These are phyloP conservation scores for Trifolium pratense DNA, from an alignment of 306 rosid species.

Conservation along the genomic window DNA sequence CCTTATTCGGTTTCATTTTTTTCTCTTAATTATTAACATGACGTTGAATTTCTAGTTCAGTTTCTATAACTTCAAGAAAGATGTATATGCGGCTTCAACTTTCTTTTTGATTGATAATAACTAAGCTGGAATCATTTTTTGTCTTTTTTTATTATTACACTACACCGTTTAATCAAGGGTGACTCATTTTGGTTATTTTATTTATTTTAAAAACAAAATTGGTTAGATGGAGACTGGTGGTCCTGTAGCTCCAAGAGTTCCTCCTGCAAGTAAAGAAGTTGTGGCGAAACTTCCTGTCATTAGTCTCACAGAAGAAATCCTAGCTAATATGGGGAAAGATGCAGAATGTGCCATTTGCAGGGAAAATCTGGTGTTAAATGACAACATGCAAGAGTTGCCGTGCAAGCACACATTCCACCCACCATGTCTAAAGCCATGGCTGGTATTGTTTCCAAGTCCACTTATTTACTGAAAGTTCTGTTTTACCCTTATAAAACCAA, in stretches of 20 bases:
- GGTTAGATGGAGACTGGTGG: constrained; percentile 59
- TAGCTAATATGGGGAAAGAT: constrained; percentile 72
- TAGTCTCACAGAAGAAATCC: constrained; percentile 69
- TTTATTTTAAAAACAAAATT: not conserved
- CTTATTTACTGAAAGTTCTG: constrained; percentile 3
- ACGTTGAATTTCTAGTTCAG: constrained; percentile 34
- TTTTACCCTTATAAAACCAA: constrained; percentile 20
- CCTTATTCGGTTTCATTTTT: not conserved
- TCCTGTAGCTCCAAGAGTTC: constrained; percentile 65
- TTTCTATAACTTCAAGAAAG: constrained; percentile 23
- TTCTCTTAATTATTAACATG: constrained; percentile 1
- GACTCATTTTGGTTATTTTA: not conserved
- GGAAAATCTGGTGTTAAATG: constrained; percentile 74
- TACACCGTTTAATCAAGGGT: constrained; percentile 27
- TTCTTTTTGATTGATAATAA: no score
- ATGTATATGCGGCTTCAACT: constrained; percentile 1
- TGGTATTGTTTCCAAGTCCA: constrained; percentile 56
- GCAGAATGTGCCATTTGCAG: constrained; percentile 89
- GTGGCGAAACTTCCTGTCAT: constrained; percentile 87
- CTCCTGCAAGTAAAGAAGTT: constrained; percentile 95
- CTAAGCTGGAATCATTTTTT: not conserved
- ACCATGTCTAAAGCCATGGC: constrained; percentile 95
- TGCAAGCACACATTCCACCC: constrained; percentile 99
- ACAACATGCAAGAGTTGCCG: constrained; percentile 93
- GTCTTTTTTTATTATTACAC: not conserved